Base-by-base conservation (phyloP, 2,329 filamentous ascomycete genomes). In the Xylariaceae sp. region DNA sequence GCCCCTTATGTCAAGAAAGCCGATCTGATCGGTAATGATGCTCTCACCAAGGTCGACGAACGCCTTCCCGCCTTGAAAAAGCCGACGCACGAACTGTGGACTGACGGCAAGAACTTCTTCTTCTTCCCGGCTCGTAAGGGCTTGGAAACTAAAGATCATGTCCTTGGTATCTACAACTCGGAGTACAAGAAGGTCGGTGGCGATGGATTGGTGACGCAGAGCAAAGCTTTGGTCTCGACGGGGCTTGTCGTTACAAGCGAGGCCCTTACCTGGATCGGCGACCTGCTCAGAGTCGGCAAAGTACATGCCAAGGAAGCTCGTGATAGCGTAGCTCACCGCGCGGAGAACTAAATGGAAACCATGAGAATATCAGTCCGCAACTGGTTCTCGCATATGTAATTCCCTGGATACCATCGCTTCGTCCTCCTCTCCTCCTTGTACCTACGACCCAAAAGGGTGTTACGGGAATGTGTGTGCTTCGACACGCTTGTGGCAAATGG, bases 1-100 rank as follows among this genome's bases (percentile, higher is more conserved):
- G 87, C 87, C 50, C 93, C 93, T 0, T 97, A 97, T 75, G 83
- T 96, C 63, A 80, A 85, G 72, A 91, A 88, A 74, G 93, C 87
- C 69, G 95, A 98, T 73, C 77, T 84, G 56, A 76, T 96, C 50
- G 89, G 88, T 63, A 87, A 91, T 74, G 80, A 84, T 71, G 84
- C 88, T n/a, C 80, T 93, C 62, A 78, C 75, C 67, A 85, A 82
- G 69, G 78, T 93, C 65, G 90, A 93, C 64, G 76, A 84, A 72
- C 83, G 79, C 61, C 88, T 92, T 72, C 90, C 90, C 50, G 80
- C 83, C 57, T 81, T 93, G 72, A 90, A 88, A 79, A 88, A 91
- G 76, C 86, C 89, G 48, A 90, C 89, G 21, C 79, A 82, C 62
- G 87, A 90, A 72, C 79, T 93, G 50, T 85, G 85, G 74, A 79